Conservation (phyloP, 768 basidiomycete genomes). For the Porphyrellus cyaneotinctus region DNA sequence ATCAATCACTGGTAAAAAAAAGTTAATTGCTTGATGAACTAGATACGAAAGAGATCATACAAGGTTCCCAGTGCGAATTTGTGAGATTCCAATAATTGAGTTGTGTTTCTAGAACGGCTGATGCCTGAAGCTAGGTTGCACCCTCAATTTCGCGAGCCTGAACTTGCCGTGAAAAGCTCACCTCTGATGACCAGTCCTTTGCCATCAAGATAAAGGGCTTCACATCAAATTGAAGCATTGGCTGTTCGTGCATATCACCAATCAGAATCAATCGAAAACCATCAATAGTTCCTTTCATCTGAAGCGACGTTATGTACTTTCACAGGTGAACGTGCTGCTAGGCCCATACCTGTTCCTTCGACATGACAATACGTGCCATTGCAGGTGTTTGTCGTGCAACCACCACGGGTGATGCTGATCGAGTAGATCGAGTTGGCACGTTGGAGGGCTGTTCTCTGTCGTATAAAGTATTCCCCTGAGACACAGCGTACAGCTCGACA, state of each 20-base stretch:
- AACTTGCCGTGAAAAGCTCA: constrained; percentile 31
- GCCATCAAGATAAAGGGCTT: constrained; percentile 79
- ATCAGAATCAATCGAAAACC: constrained; percentile 93
- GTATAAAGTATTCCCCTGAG: constrained; percentile 27
- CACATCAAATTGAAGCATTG: constrained; percentile 83
- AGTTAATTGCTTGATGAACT: constrained; percentile 10
- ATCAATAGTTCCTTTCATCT: constrained; percentile 85
- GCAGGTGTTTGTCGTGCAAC: constrained; percentile 20
- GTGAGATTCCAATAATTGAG: constrained; percentile 96
- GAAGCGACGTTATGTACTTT: constrained; percentile 1
- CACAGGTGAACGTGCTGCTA: background rate
- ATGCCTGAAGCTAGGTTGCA: constrained; percentile 66
- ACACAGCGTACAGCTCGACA: constrained; percentile 61
- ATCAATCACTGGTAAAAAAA: constrained; percentile 75
- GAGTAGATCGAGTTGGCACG: constrained; percentile 1
- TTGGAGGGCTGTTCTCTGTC: constrained; percentile 9
- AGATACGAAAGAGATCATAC: constrained; percentile 38
- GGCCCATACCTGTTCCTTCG: constrained; percentile 72
- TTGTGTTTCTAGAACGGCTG: constrained; percentile 73
- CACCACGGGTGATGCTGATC: constrained; percentile 2
- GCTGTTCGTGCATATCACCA: constrained; percentile 92
- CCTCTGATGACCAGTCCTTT: constrained; percentile 93
- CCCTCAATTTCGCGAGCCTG: background rate
- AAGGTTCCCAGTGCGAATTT: constrained; percentile 97
- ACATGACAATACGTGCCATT: constrained; percentile 51